Percentiles rank a stretch among this genome's conserved stretches.
Conservation (phyloP, 179 eudicot genomes). For the Beta macrorhiza region DNA sequence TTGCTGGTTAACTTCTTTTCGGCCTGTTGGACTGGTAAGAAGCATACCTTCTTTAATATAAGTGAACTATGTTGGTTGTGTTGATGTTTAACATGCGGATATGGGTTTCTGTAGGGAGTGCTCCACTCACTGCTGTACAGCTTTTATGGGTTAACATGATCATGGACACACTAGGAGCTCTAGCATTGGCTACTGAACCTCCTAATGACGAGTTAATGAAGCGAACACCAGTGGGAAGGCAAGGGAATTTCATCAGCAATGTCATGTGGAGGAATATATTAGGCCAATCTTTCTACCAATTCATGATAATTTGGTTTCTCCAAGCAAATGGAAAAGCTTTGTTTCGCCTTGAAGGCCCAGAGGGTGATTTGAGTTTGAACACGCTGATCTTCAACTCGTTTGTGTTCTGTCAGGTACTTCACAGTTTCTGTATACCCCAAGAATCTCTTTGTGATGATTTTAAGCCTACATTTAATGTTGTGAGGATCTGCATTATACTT, state of each 20-base stretch:
- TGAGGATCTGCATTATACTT: background rate
- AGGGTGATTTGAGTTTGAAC: slow-evolving; percentile 56
- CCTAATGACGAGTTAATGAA: slow-evolving; percentile 81
- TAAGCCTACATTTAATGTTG: background rate
- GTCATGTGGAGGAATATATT: slow-evolving; percentile 96
- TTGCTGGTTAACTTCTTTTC: slow-evolving; percentile 82
- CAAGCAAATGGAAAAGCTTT: slow-evolving; percentile 60
- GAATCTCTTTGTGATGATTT: background rate
- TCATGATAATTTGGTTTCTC: slow-evolving; percentile 68
- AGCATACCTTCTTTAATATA: background rate
- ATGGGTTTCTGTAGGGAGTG: slow-evolving; percentile 49
- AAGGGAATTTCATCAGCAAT: slow-evolving; percentile 69
- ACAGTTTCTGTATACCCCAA: background rate
- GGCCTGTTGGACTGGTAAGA: slow-evolving; percentile 84
- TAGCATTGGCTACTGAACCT: slow-evolving; percentile 93
- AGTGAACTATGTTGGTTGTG: background rate
- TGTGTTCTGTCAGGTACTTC: slow-evolving; percentile 87
- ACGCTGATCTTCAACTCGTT: slow-evolving; percentile 88
- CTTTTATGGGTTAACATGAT: slow-evolving; percentile 94
- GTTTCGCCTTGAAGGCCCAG: slow-evolving; percentile 51
- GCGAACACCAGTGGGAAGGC: slow-evolving; percentile 74
- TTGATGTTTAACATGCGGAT: slow-evolving; percentile 3
- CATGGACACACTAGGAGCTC: slow-evolving; percentile 89
- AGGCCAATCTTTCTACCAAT: slow-evolving; percentile 83
- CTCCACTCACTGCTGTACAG: slow-evolving; percentile 93